Evolutionary conservation across 2,329 filamentous ascomycete genomes (phyloP).

Genomic region (Fusarium decemcellulare): DNA sequence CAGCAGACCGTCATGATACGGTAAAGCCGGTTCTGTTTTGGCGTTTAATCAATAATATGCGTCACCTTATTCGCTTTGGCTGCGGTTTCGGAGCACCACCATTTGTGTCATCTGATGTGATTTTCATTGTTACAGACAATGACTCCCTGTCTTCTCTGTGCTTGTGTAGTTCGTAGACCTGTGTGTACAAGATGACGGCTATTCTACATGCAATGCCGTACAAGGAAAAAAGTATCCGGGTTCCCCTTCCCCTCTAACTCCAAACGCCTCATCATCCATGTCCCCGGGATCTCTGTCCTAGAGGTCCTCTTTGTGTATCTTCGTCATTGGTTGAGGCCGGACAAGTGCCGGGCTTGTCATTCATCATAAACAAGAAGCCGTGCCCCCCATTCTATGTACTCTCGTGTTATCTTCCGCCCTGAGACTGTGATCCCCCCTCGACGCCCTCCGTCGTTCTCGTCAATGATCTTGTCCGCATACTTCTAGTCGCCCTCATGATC

Average conservation of each 20-base stretch:
- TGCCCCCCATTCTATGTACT: constrained; percentile 19
- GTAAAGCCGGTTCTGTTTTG: neutral
- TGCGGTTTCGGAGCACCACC: no score
- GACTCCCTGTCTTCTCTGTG: neutral
- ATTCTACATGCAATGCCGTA: constrained; percentile 17
- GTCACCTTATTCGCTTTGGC: no score
- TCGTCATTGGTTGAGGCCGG: constrained; percentile 17
- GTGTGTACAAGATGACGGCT: constrained; percentile 4
- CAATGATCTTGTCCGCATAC: constrained; percentile 33
- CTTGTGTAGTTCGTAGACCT: neutral
- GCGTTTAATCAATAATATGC: neutral
- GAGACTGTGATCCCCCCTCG: constrained; percentile 31
- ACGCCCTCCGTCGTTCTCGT: constrained; percentile 26
- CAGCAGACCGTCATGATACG: constrained; percentile 16
- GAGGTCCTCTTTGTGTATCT: constrained; percentile 8
- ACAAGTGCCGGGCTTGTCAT: constrained; percentile 2
- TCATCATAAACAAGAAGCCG: constrained; percentile 26
- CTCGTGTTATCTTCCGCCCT: constrained; percentile 33
- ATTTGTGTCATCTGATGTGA: constrained; percentile 2
- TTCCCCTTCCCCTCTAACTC: neutral
- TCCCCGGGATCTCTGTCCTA: constrained; percentile 9
- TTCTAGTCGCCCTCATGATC: constrained; percentile 16
- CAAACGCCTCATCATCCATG: constrained; percentile 44
- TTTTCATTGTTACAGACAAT: constrained; percentile 5
- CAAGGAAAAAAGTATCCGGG: constrained; percentile 14